A percentile compares a stretch with the other conserved stretches of the same genome.
Evolutionary conservation across 106 monocot species (phyloP).

Genomic region (Dendrobium catenatum): DNA sequence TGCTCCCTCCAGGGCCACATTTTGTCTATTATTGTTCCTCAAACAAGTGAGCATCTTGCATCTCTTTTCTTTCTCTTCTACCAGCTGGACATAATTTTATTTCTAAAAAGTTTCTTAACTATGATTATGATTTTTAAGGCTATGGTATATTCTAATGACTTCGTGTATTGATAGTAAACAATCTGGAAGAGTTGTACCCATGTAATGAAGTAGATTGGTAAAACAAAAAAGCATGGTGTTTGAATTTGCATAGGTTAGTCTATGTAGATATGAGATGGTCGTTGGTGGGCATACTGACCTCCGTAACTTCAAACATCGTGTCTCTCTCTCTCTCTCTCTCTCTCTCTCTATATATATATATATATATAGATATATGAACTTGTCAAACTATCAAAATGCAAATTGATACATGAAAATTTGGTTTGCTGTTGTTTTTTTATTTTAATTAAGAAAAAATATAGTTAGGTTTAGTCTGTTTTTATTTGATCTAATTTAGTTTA

Average conservation of each 20-base stretch:
- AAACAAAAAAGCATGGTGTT: background rate
- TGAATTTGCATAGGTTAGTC: background rate
- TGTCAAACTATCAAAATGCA: too few species aligned
- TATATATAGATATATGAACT: too few species aligned
- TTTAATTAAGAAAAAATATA: too few species aligned
- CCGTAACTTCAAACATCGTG: too few species aligned
- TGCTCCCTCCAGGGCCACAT: slow-evolving; percentile 93
- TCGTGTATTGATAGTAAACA: background rate
- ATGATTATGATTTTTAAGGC: background rate
- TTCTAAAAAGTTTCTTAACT: background rate
- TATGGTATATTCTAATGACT: background rate
- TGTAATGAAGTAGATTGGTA: background rate
- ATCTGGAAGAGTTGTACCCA: background rate
- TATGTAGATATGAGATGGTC: background rate
- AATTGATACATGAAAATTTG: too few species aligned
- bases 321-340: too few species aligned
- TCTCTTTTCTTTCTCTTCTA: background rate
- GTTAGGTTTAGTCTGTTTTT: too few species aligned
- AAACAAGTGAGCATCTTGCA: slow-evolving; percentile 48
- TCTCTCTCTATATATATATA: too few species aligned
- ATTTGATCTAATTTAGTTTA: too few species aligned
- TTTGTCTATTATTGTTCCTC: slow-evolving; percentile 72
- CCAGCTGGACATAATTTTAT: background rate
- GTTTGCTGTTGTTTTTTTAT: too few species aligned
- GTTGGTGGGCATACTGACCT: too few species aligned